Evolutionary conservation across 805 yeast genomes (phyloP), one percentile per base, ranked within the genome.

Genomic region (Starmerella gropengiesseri): DNA sequence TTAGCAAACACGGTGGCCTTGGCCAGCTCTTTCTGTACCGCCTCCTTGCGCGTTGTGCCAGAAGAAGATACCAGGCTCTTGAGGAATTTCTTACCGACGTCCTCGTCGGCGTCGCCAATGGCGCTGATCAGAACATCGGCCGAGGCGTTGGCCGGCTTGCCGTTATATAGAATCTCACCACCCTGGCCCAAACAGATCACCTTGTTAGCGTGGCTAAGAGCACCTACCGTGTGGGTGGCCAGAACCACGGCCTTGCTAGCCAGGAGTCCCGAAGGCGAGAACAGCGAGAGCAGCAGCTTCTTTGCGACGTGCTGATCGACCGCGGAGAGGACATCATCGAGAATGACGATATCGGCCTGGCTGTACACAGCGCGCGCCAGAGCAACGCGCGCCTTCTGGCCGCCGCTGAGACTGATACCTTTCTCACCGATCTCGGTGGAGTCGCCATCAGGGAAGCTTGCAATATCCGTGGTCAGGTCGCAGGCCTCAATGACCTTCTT

Each of bases 361-460:
- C 93, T 72, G 59, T 87, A 87, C 8, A 87, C 94, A 11, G 96
- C 95, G 59, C 96, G 74, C 0, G 96, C 96, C 41, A 87, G 70
- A 0, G 94, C 78, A 31, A 87, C 69, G 60, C 96, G 75, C 0
- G 96, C 95, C 68, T 86, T 86, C 61, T 87, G 96, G 31, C 96
- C 96, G 41, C 96, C 96, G 29, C 94, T 81, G 43, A 87, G 67
- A 14, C 94, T 81, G 41, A 87, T 84, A 52, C 96, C 96, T 63
- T 86, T 86, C 65, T 87, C 96, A 52, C 96, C 96, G 46, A 87
- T 95, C 55, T 81, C 73, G 5, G 96, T 87, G 40, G 67, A 67
- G 60, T 87, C 96, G 43, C 94, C 94, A 57, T 81, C 80, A 3
- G 93, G 81, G 45, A 87, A 69, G 13, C 75, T 71, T 30, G 71